phyloP scores from a whole-genome alignment of 1,139 yeast species.

The Nakaseomyces kungkrabaensis region DNA sequence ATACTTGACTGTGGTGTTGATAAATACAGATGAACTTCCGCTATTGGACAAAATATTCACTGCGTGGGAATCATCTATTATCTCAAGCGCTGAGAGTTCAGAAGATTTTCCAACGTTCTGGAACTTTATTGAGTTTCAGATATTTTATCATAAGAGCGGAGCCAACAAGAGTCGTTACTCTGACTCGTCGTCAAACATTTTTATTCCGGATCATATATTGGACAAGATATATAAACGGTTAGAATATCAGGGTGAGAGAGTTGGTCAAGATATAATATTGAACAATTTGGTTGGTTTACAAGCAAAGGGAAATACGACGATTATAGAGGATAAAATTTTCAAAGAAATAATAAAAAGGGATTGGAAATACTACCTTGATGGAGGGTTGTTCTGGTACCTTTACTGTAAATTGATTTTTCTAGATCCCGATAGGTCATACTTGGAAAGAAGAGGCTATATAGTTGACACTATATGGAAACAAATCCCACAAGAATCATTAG shows the following conservation, averaged over 20 bases:
- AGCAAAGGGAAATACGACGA: slow-evolving; percentile 15
- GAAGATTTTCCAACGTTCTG: slow-evolving; percentile 24
- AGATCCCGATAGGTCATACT: slow-evolving; percentile 19
- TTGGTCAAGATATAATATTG: slow-evolving; percentile 17
- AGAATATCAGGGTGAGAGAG: slow-evolving; percentile 9
- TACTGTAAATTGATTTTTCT: slow-evolving; percentile 22
- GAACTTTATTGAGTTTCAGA: slow-evolving; percentile 22
- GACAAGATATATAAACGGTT: slow-evolving; percentile 16
- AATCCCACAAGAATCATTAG: slow-evolving; percentile 9
- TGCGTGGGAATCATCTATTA: slow-evolving; percentile 10
- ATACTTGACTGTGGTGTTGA: slow-evolving; percentile 14
- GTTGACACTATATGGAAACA: slow-evolving; percentile 15
- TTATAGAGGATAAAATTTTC: slow-evolving; percentile 20
- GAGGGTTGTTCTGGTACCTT: slow-evolving; percentile 20
- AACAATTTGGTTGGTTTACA: slow-evolving; percentile 18
- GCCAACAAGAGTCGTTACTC: slow-evolving; percentile 15
- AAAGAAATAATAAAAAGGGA: slow-evolving; percentile 13
- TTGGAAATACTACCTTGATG: slow-evolving; percentile 12
- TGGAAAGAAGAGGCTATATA: slow-evolving; percentile 20
- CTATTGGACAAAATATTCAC: slow-evolving; percentile 11
- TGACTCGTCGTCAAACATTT: slow-evolving; percentile 2
- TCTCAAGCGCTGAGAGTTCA: slow-evolving; percentile 12
- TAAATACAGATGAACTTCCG: slow-evolving; percentile 17
- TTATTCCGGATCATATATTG: slow-evolving; percentile 10
- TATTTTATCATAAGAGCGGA: slow-evolving; percentile 13